phyloP scores from a whole-genome alignment of 495 filamentous ascomycete genomes.

The Neurospora tetraspora region DNA sequence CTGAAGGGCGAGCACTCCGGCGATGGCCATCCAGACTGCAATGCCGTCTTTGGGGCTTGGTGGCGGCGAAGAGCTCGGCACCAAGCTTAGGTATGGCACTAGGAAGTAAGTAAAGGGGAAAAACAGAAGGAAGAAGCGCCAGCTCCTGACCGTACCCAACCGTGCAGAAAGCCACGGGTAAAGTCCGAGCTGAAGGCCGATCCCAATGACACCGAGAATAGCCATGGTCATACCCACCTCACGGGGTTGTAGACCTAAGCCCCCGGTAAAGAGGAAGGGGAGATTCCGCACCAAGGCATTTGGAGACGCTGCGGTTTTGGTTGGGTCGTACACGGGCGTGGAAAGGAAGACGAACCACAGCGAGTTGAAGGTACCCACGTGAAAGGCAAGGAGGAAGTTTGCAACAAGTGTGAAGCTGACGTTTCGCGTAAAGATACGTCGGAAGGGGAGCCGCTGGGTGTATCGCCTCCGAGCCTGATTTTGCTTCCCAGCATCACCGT shows the following conservation, averaged over 20 bases:
- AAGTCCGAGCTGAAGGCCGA: slow-evolving; percentile 64
- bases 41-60: slow-evolving; percentile 55
- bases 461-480: slow-evolving; percentile 19
- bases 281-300: slow-evolving; percentile 32
- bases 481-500: background rate
- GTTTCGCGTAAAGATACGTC: slow-evolving; percentile 70
- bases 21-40: slow-evolving; percentile 59
- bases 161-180: slow-evolving; percentile 60
- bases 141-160: slow-evolving; percentile 59
- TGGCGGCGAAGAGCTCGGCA: slow-evolving; percentile 51
- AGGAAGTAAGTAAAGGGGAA: slow-evolving; percentile 69
- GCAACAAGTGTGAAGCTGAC: slow-evolving; percentile 54
- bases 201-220: slow-evolving; percentile 67
- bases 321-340: slow-evolving; percentile 56
- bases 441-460: slow-evolving; percentile 49
- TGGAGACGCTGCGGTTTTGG: slow-evolving; percentile 17
- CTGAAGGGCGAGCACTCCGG: slow-evolving; percentile 57
- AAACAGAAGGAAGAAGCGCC: slow-evolving; percentile 55
- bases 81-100: slow-evolving; percentile 60
- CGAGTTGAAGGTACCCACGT: slow-evolving; percentile 75
- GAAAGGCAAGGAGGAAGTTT: slow-evolving; percentile 62
- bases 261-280: slow-evolving; percentile 71
- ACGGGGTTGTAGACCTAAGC: slow-evolving; percentile 64
- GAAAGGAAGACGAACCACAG: slow-evolving; percentile 81
- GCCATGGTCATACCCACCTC: slow-evolving; percentile 70